Base-by-base conservation (phyloP, 2,329 filamentous ascomycete genomes). In the Leptographium procerum region DNA sequence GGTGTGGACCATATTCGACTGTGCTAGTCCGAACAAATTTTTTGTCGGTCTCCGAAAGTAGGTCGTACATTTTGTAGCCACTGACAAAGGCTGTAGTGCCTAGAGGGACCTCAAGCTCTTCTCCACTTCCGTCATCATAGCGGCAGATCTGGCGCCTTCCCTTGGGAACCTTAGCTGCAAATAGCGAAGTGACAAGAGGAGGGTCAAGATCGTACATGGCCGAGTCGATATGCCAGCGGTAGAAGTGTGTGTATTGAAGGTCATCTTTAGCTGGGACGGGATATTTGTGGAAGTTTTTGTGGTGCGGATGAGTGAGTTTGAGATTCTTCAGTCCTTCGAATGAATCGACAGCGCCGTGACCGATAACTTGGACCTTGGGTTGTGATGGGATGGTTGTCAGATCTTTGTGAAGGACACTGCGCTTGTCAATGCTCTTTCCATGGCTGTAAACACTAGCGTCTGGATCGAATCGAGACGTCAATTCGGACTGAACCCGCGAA, bases 311-410 rank as follows among this genome's bases (percentile, higher is more conserved):
- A 55, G 80, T 80, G 28, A 91, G 78, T 24, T 74, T 80, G 61
- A 90, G 79, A 66, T 90, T 75, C 64, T 79, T 72, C 14, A 91
- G 72, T 0, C 87, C 88, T 67, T 91, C 86, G 64, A 88, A 91
- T 31, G 80, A 78, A 0, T 77, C 69, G 1, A 91, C 78, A 48
- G 79, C 77, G 3, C 88, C 88, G 64, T 91, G 89, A 29, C 88
- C 88, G 60, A 91, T 91, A 57, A 91, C 83, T 65, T 91, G 87
- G 1, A 88, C 85, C 60, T 91, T 86, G 0, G 87, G 86, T 67
- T 91, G 87, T 62, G 88, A 82, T 0, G 88, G 87, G 43, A 91
- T 82, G 0, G 88, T 91, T 72, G 90, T 90, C n/a, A 91, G 76
- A 65, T 91, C 88, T 0, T 87, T 88, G 66, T 91, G 87, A 11